Percentiles rank a stretch among this genome's conserved stretches.
Conservation (phyloP, 805 yeast genomes). For the Suhomyces emberorum region DNA sequence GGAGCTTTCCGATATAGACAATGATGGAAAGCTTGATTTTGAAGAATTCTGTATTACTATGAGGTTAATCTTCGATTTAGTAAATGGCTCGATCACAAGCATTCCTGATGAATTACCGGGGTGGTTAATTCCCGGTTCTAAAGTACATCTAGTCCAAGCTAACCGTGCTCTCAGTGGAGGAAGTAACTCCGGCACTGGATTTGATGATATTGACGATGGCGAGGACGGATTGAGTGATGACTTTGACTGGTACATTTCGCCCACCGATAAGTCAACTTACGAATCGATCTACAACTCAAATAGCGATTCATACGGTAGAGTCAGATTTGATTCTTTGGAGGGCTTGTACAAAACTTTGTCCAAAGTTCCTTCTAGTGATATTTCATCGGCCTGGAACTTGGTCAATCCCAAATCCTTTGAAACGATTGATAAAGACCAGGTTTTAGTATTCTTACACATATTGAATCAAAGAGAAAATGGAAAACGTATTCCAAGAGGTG, state of each 20-base stretch:
- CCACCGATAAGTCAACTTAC: conserved; percentile 75
- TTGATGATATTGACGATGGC: conserved; percentile 55
- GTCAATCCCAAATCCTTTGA: conserved; percentile 87
- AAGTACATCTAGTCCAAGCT: conserved; percentile 82
- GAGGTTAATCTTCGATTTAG: conserved; percentile 89
- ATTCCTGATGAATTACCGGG: conserved; percentile 77
- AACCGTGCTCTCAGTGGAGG: conserved; percentile 55
- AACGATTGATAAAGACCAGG: conserved; percentile 91
- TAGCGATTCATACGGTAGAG: conserved; percentile 75
- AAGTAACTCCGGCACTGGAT: conserved; percentile 14
- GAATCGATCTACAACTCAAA: conserved; percentile 73
- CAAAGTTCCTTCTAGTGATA: conserved; percentile 78
- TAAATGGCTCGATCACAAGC: conserved; percentile 57
- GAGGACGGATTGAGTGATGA: conserved; percentile 58
- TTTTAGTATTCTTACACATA: conserved; percentile 83
- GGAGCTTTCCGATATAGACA: conserved; percentile 91
- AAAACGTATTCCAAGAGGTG: conserved; percentile 83
- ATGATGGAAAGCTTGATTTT: conserved; percentile 87
- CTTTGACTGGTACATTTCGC: conserved; percentile 96
- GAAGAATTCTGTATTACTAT: conserved; percentile 98
- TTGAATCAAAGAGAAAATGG: conserved; percentile 86
- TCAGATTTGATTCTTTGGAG: conserved; percentile 66
- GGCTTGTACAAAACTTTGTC: conserved; percentile 65
- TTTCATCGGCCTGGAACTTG: conserved; percentile 89
- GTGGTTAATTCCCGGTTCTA: conserved; percentile 91